Base-by-base conservation (phyloP, 2,329 filamentous ascomycete species). In the Teratosphaeriaceae sp. region DNA sequence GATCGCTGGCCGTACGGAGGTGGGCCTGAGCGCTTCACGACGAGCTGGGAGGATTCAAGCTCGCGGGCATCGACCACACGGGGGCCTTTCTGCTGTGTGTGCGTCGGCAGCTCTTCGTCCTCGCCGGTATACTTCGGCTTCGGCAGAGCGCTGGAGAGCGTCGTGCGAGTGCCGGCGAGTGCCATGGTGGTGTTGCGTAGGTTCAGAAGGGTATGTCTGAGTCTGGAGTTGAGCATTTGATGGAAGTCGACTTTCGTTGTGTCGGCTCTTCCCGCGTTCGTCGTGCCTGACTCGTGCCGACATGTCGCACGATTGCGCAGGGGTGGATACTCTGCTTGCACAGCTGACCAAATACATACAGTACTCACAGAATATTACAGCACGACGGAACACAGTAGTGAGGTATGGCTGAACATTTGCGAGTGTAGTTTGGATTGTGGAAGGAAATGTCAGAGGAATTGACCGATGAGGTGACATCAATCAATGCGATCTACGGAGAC, bases 71-170 rank as follows among this genome's bases (percentile, higher is more conserved):
- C 84, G 45, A 97, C 75, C 51, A 97, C 84, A 63, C 88, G 80
- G 29, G 88, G 85, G 47, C 88, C 88, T 63, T 82, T 81, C 56
- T 86, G 81, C 60, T 85, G 81, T 36, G 83, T 75, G 60, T 84
- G 79, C 22, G 73, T 68, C 19, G 83, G 82, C 24, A 84, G 69
- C 59, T 94, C 85, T 63, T 96, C 89, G 62, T 94, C 82, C 62
- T 94, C 87, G 54, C 86, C 88, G 3, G 83, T 87, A 62, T 96
- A 94, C 68, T 86, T 90, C 13, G 90, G 89, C 63, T 89, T 89
- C 3, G 90, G 90, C 33, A 97, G 74, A 44, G 85, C 82, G 61
- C 81, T 80, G 50, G 87, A 80, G 33, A 97, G 76, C 45, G 87
- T 85, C 46, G 51, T 44, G 45, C 40, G 40, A 3, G 40, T 13